These are phyloP conservation scores for Penicillium freii DNA, from an alignment of 2,329 filamentous ascomycete species.

Conservation along the genomic window DNA sequence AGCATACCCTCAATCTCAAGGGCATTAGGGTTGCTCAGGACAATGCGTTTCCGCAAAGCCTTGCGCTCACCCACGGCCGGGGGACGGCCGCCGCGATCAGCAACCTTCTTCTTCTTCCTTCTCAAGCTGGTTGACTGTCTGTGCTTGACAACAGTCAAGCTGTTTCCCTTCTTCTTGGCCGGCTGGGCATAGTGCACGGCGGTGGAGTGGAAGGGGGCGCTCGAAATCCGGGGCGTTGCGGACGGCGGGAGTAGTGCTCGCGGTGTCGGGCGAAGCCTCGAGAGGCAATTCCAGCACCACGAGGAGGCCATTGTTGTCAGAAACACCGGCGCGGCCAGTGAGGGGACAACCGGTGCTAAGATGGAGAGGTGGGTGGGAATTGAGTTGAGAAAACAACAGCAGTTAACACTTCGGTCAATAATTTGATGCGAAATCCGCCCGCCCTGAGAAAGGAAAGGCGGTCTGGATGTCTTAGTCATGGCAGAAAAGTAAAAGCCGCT, in stretches of 20 bases:
- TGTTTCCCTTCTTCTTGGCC: slow-evolving; percentile 51
- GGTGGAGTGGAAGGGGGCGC: slow-evolving; percentile 46
- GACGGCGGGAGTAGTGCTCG: slow-evolving; percentile 40
- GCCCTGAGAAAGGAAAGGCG: slow-evolving; percentile 26
- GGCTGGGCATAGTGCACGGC: slow-evolving; percentile 38
- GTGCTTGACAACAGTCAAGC: slow-evolving; percentile 33
- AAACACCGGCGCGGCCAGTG: slow-evolving; percentile 36
- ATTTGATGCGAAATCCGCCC: slow-evolving; percentile 26
- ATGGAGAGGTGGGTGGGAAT: slow-evolving; percentile 18
- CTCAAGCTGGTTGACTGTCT: slow-evolving; percentile 42
- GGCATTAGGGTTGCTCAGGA: slow-evolving; percentile 92
- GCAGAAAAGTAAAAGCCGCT: slow-evolving; percentile 29
- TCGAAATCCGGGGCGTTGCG: slow-evolving; percentile 47
- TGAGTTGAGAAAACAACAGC: slow-evolving; percentile 13
- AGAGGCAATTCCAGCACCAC: slow-evolving; percentile 60
- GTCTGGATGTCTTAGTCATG: slow-evolving; percentile 20
- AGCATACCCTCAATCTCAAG: slow-evolving; percentile 69
- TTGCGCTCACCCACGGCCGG: slow-evolving; percentile 78
- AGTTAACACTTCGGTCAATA: slow-evolving; percentile 17
- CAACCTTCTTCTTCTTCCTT: slow-evolving; percentile 46
- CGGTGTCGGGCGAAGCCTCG: slow-evolving; percentile 46
- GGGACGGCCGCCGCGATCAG: slow-evolving; percentile 52
- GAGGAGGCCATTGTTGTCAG: slow-evolving; percentile 53
- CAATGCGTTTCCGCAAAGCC: slow-evolving; percentile 80
- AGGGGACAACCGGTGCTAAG: slow-evolving; percentile 26